These are phyloP conservation scores for Mycosphaerella sp. DNA, from an alignment of 2,329 filamentous ascomycete genomes.

Conservation along the genomic window DNA sequence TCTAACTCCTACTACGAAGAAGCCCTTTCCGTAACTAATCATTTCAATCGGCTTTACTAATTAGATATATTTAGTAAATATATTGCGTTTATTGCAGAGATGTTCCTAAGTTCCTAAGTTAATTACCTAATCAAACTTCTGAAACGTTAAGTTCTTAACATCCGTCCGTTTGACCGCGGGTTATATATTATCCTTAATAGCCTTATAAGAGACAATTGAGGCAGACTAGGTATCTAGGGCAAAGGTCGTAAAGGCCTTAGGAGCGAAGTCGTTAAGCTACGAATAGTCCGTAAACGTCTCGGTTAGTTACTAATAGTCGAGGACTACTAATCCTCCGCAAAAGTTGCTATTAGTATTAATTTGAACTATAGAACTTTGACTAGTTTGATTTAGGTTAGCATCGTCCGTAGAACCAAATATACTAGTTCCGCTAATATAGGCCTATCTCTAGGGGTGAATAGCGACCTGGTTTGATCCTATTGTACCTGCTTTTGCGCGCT, in stretches of 20 bases:
- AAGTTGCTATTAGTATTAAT: neutral
- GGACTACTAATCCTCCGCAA: neutral
- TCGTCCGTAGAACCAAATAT: neutral
- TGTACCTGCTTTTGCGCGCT: neutral
- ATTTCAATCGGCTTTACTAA: neutral
- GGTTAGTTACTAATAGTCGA: neutral
- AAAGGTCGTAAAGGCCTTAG: neutral
- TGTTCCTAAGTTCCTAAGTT: neutral
- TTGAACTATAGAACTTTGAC: neutral
- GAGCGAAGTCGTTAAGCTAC: neutral
- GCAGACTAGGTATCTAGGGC: neutral
- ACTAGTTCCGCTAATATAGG: neutral
- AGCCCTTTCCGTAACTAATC: neutral
- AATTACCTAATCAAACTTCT: neutral
- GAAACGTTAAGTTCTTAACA: neutral
- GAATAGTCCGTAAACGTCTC: neutral
- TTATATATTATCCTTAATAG: neutral
- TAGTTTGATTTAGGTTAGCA: neutral
- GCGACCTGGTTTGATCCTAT: neutral
- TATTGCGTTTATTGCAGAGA: neutral
- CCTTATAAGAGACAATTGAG: neutral
- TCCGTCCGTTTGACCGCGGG: neutral
- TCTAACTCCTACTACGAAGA: neutral
- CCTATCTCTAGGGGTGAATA: neutral
- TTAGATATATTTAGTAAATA: neutral